Percentiles rank a stretch among this genome's conserved stretches.
Conservation (phyloP, 1,139 yeast genomes). For the Scheffersomyces titani region DNA sequence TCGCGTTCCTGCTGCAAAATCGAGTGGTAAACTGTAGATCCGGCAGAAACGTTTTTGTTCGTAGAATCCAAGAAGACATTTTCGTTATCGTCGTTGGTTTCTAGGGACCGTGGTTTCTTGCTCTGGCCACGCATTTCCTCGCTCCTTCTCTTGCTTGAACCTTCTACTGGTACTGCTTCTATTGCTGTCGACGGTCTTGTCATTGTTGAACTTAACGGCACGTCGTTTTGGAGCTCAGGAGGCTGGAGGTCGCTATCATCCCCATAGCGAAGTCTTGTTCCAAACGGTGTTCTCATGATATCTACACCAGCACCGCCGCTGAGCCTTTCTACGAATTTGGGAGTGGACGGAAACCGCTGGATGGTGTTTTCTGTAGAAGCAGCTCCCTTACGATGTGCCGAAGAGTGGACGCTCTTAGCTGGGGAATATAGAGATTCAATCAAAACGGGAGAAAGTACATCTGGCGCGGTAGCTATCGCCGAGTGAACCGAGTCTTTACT, state of each 20-base stretch:
- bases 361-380: slow-evolving; percentile 25
- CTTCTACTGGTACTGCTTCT: background rate
- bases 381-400: slow-evolving; percentile 7
- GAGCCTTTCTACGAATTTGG: slow-evolving; percentile 30
- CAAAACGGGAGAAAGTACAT: slow-evolving; percentile 24
- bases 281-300: slow-evolving; percentile 28
- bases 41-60: slow-evolving; percentile 18
- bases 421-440: slow-evolving; percentile 24
- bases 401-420: slow-evolving; percentile 7
- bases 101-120: background rate
- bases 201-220: background rate
- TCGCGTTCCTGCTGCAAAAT: slow-evolving; percentile 17
- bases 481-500: slow-evolving; percentile 9
- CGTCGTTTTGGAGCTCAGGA: slow-evolving; percentile 24
- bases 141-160: background rate
- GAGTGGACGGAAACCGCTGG: slow-evolving; percentile 54
- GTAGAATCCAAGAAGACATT: slow-evolving; percentile 36
- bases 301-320: slow-evolving; percentile 15
- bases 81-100: slow-evolving; percentile 14
- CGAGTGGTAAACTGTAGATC: slow-evolving; percentile 35
- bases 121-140: background rate
- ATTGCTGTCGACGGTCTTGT: background rate
- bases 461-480: slow-evolving; percentile 10
- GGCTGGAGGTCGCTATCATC: slow-evolving; percentile 39
- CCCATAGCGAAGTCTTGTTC: slow-evolving; percentile 21